phyloP scores from a whole-genome alignment of 805 yeast species.

The Ogataea ramenticola region DNA sequence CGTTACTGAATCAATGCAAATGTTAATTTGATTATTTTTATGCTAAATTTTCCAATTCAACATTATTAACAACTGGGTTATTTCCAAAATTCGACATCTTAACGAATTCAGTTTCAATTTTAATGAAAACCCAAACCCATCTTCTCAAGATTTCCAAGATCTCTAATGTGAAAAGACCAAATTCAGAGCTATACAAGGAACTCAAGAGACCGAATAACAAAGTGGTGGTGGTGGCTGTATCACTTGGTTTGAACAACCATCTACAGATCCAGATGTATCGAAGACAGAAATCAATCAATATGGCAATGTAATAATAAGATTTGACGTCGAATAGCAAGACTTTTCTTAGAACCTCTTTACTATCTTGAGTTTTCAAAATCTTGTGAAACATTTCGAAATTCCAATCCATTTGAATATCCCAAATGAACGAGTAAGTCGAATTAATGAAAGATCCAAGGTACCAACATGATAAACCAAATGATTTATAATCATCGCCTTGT shows the following conservation, averaged over 20 bases:
- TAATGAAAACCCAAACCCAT: slow-evolving; percentile 83
- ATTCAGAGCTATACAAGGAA: slow-evolving; percentile 33
- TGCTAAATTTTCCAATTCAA: slow-evolving; percentile 16
- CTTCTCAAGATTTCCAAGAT: slow-evolving; percentile 73
- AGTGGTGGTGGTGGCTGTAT: slow-evolving; percentile 7
- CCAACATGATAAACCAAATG: slow-evolving; percentile 32
- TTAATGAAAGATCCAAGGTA: slow-evolving; percentile 43
- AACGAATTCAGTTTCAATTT: slow-evolving; percentile 70
- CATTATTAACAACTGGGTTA: slow-evolving; percentile 1
- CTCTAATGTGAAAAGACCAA: slow-evolving; percentile 64
- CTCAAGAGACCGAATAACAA: slow-evolving; percentile 12
- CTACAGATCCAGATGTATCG: slow-evolving; percentile 76
- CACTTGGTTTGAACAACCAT: slow-evolving; percentile 19
- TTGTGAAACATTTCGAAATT: slow-evolving; percentile 47
- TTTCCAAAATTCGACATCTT: slow-evolving; percentile 12
- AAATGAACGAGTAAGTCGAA: slow-evolving; percentile 70
- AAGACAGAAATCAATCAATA: slow-evolving; percentile 51
- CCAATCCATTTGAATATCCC: slow-evolving; percentile 96
- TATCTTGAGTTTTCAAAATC: slow-evolving; percentile 11
- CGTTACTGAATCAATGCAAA: too few relatives aligned
- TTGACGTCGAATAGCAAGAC: slow-evolving; percentile 23
- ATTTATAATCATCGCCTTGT: slow-evolving; percentile 12
- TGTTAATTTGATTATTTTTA: too few relatives aligned
- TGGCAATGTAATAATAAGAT: slow-evolving; percentile 47
- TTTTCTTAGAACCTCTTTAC: slow-evolving; percentile 20